These are phyloP conservation scores for Tephrocybe sp. DNA, from an alignment of 768 basidiomycete species.

Conservation along the genomic window DNA sequence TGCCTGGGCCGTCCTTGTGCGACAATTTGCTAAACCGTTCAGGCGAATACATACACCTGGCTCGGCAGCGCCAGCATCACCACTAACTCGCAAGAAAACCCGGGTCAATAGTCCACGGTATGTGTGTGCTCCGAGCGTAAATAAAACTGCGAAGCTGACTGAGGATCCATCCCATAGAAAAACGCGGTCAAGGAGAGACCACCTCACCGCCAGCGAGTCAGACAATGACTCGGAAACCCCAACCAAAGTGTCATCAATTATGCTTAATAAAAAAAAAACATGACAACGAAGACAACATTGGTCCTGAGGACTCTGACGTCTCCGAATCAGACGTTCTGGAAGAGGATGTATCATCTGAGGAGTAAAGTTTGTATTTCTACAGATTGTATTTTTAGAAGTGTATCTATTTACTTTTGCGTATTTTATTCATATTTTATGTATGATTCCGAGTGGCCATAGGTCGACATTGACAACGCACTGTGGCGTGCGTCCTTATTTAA, in stretches of 20 bases:
- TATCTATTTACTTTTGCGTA: not conserved
- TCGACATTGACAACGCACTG: not conserved
- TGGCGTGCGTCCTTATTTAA: too few species aligned
- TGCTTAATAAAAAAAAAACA: too few species aligned
- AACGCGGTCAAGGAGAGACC: constrained; percentile 3
- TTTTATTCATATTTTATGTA: not conserved
- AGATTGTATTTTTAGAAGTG: too few species aligned
- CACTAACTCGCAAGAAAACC: constrained; percentile 26
- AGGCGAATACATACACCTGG: constrained; percentile 27
- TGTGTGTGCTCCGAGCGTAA: constrained; percentile 1
- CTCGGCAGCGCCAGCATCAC: constrained; percentile 24
- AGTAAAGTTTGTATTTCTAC: too few species aligned
- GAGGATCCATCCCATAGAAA: constrained; percentile 1
- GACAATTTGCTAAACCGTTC: not conserved
- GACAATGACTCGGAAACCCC: not conserved
- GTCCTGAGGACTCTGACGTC: not conserved
- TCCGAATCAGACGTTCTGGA: not conserved
- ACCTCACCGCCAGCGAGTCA: not conserved
- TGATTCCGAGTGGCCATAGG: too few species aligned
- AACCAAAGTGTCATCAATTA: not conserved
- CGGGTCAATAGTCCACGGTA: constrained; percentile 27
- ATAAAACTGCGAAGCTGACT: not conserved
- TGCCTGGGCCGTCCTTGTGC: not conserved
- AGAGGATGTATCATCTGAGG: not conserved
- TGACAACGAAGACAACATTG: not conserved